A percentile compares a stretch with the other conserved stretches of the same genome.
Conservation (phyloP, 2,329 filamentous ascomycete species). For the Fusarium buxicola region DNA sequence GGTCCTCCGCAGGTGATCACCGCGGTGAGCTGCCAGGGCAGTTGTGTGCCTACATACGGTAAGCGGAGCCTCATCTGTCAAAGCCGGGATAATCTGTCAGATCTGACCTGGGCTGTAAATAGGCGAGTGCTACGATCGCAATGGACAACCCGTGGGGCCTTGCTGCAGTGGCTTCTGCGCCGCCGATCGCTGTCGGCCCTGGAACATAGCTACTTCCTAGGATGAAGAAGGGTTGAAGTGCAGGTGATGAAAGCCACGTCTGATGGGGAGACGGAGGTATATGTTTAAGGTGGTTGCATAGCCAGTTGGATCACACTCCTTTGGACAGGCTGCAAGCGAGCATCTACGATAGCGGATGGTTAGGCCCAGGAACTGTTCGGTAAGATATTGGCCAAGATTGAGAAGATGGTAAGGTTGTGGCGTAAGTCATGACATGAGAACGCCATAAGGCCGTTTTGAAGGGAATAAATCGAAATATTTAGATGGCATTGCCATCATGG, state of each 20-base stretch:
- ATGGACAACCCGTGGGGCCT: constrained; percentile 51
- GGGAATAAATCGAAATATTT: too few relatives aligned
- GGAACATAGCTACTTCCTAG: constrained; percentile 33
- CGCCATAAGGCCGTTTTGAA: too few relatives aligned
- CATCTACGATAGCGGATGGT: neutral
- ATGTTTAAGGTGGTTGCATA: neutral
- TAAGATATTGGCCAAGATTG: neutral
- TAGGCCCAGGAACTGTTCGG: neutral
- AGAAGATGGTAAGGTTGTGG: neutral
- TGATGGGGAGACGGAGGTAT: too few relatives aligned
- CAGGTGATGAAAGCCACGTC: neutral
- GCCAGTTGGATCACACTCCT: neutral
- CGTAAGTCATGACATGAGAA: too few relatives aligned
- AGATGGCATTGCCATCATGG: too few relatives aligned
- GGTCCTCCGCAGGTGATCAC: constrained; percentile 58
- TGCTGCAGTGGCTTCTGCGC: constrained; percentile 60
- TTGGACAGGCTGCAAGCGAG: neutral
- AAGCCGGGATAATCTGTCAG: neutral
- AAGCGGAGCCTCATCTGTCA: constrained; percentile 16
- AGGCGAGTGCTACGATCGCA: constrained; percentile 50
- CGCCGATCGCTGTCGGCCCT: constrained; percentile 56
- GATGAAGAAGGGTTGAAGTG: neutral
- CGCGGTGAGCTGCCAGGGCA: constrained; percentile 56
- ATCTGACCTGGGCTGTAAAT: constrained; percentile 1
- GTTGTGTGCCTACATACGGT: constrained; percentile 57